A percentile compares a stretch with the other conserved stretches of the same genome.
Conservation (phyloP, 352 stramenopile species). For the Globisporangium nodosum region DNA sequence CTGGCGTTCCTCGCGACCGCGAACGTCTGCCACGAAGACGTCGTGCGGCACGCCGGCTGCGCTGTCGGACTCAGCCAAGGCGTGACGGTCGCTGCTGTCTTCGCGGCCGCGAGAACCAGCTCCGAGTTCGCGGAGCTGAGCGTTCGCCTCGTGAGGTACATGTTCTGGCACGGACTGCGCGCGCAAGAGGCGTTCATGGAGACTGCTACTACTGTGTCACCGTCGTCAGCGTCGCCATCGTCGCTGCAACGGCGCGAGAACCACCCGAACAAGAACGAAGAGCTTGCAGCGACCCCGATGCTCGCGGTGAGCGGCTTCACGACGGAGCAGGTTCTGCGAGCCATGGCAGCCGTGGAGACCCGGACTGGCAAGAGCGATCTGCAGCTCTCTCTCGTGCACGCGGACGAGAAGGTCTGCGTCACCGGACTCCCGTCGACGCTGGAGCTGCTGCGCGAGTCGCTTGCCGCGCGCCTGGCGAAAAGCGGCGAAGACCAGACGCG, state of each 20-base stretch:
- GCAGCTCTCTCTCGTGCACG: conserved; percentile 75
- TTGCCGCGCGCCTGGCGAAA: conserved; percentile 45
- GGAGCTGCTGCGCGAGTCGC: conserved; percentile 36
- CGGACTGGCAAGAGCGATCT: conserved; percentile 44
- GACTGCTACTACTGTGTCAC: conserved; percentile 4
- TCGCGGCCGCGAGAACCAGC: conserved; percentile 45
- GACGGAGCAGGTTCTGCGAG: conserved; percentile 43
- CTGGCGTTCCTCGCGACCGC: conserved; percentile 53
- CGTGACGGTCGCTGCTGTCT: conserved; percentile 62
- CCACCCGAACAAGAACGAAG: neutral
- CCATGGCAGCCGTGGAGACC: conserved; percentile 42
- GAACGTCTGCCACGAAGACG: conserved; percentile 45
- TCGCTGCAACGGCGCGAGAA: neutral
- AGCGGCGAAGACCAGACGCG: conserved; percentile 62
- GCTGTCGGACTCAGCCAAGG: conserved; percentile 78
- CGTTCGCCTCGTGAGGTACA: conserved; percentile 55
- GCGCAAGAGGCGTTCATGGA: conserved; percentile 51
- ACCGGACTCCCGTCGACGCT: conserved; percentile 62
- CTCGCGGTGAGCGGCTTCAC: conserved; percentile 55
- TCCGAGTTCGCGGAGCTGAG: conserved; percentile 44
- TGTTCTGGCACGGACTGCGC: conserved; percentile 82
- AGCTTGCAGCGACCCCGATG: conserved; percentile 52
- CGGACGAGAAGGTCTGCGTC: conserved; percentile 48
- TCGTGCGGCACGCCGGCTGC: conserved; percentile 35
- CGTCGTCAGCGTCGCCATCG: too few relatives aligned